Base-by-base conservation (phyloP, 352 stramenopile species). In the Globisporangium alternatum region DNA sequence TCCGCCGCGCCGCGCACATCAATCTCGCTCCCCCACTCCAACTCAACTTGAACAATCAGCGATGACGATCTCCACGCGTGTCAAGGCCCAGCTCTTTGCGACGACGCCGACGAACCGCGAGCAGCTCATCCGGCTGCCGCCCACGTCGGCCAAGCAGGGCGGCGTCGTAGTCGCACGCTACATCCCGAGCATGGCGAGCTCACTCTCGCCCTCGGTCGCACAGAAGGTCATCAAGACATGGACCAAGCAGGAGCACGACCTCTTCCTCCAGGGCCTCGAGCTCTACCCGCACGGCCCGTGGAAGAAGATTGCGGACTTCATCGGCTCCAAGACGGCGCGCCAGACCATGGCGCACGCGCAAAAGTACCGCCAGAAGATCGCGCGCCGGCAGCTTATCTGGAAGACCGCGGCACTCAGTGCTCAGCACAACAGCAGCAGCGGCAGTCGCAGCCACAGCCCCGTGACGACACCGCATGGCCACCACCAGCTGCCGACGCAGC, bases 331-430 rank as follows among this genome's bases (percentile, higher is more conserved):
- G 15, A 72, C 70, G 3, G 47, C 62, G 37, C 68, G 68, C 12
- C 68, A 74, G 35, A 72, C 68, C 12, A 68, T 74, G 67, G 69
- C 67, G 8, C 67, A 76, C 52, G 69, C 63, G 12, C 69, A 75
- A 35, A 76, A 75, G 60, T 76, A 76, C 62, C 67, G 68, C 19
- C 56, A 73, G 25, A 75, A 75, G 62, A 72, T 75, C 25, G 60
- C 58, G 19, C 51, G 68, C 10, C 68, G 66, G 6, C 35, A 65
- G 17, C 56, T 72, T 15, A 67, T 71, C 33, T 84, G 66, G 53
- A 68, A 57, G 35, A 59, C 51, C 45, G 56, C 48, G 15, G 30
- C 51, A 9, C 30, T 57, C 51, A 37, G n/a, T 19, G 31, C 6
- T 7, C 51, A 39, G 76, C 49, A 22, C 49, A 17, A 30, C 22